Evolutionary conservation across 2,329 filamentous ascomycete genomes (phyloP), one percentile per base, ranked within the genome.

Genomic region (Botrytis fabae): DNA sequence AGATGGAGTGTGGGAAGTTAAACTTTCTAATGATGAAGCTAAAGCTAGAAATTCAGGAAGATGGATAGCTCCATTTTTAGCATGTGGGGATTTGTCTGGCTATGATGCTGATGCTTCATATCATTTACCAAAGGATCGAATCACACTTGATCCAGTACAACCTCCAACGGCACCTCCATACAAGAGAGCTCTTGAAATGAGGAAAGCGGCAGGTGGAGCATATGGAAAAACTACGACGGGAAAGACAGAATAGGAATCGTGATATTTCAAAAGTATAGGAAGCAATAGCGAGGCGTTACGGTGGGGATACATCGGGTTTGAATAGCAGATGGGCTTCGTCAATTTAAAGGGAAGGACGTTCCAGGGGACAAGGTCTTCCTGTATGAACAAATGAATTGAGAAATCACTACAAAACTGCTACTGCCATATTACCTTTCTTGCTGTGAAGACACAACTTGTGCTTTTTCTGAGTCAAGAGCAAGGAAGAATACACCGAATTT

Each of bases 81-180:
- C 96, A n/a, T 99, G 96, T 81, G 96, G 96, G 63, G 96, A 99
- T 83, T 86, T 99, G 70, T 97, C 94, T 38, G 91, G 93, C 18
- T 99, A 95, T 84, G 96, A 99, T 84, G 94, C 95, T 0, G 96
- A 99, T 85, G 95, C 96, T 6, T 96, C 95, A 7, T 98, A 98
- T 82, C 89, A 92, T 77, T 85, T 99, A 28, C 95, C 96, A 0
- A 92, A 95, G 74, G 92, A 94, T 76, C 89, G 97, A 80, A 88
- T 97, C 70, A 95, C 92, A 77, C 87, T 98, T 66, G 94, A 98
- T 81, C 96, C 96, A 0, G 89, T 99, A 46, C 96, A 98, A 81
- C 95, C 95, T 42, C 96, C 96, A 0, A 99, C 96, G 51, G 96
- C 96, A 16, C 96, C 96, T 20, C 96, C 96, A 0, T 99, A 99